Evolutionary conservation across 805 yeast genomes (phyloP), one percentile per base, ranked within the genome.

Genomic region (Henningerozyma blattae): DNA sequence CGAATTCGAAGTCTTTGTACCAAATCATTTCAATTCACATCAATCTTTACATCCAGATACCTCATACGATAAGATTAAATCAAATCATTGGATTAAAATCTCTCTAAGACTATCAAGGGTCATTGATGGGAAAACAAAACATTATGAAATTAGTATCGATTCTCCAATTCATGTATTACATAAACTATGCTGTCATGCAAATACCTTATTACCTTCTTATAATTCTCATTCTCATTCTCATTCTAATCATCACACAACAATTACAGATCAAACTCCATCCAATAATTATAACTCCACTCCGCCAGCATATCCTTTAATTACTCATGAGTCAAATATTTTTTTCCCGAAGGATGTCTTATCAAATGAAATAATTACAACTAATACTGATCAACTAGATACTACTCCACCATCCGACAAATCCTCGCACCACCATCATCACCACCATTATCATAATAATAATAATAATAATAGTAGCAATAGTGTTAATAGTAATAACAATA

Each of bases 11-110:
- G 72, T 86, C 9, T 79, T 67, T 43, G 78, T 89, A 16, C 96
- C 96, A 2, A 72, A 74, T 39, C 61, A 60, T 30, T 62, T 83
- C 34, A 70, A 70, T 36, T 70, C 70, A 16, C 68, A 68, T 33
- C 65, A 64, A 33, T 66, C 62, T 39, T 56, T 80, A 16, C 94
- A 84, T 47, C 94, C 97, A 1, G 93, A 89, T 56, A 83, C 95
- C 1, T 72, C 84, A 3, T 78, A 69, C 44, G 71, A 68, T 20
- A 75, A 74, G 45, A 83, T 91, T 41, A 84, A 84, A 56, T 70
- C 87, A 5, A 87, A 82, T 46, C 98, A 89, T 58, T 89, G 97
- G 95, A 74, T 89, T 48, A 91, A 89, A 57, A 70, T 91, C 12
- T 77, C 91, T 39, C 61, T 89, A 34, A 62, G 96, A 32, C 64